Evolutionary conservation across 345 rosid species (phyloP), one percentile per base, ranked within the genome.

Genomic region (Ricinus communis): DNA sequence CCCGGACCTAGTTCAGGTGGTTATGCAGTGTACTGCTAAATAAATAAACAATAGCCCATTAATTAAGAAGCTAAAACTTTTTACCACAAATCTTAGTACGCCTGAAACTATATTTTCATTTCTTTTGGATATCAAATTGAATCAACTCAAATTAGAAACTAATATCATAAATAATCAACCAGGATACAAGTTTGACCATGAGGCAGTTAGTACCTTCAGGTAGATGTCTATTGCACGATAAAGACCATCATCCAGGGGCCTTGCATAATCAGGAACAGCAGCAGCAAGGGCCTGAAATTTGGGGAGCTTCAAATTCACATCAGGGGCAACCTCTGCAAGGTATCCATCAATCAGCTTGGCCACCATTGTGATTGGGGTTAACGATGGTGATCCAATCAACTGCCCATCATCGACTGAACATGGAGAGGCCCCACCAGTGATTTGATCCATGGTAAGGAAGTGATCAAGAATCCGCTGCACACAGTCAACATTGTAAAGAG

Each of bases 301-400:
- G 54, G 93, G 91, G 73, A 90, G 91, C 84, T 95, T 95, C 77
- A 95, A 84, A 80, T 92, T 92, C 46, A 87, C 86, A 77, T 95
- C 99, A 64, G 98, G 92, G 47, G 98, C 97, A 79, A 95, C 97
- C 88, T 95, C 99, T 24, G 98, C 96, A 18, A 95, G 93, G 74
- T 92, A 95, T 40, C 98, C 99, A 62, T 95, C 98, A n/a, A 95
- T 86, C 80, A 95, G 83, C 87, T 95, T 95, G 56, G 99, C 93
- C 40, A 90, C 99, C 59, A 71, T 82, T 31, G 97, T 82, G 81
- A 95, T 80, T 31, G 99, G 97, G 38, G 96, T 87, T 61, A 89
- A 58, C 24, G 91, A 82, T 21, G 97, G 99, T 5, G 97, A 91
- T 12, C 93, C 92, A 51, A 89, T 86, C 78, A 88, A 81, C 72